Evolutionary conservation across 108 stramenopile genomes (phyloP).

Genomic region (Fistulifera solaris): DNA sequence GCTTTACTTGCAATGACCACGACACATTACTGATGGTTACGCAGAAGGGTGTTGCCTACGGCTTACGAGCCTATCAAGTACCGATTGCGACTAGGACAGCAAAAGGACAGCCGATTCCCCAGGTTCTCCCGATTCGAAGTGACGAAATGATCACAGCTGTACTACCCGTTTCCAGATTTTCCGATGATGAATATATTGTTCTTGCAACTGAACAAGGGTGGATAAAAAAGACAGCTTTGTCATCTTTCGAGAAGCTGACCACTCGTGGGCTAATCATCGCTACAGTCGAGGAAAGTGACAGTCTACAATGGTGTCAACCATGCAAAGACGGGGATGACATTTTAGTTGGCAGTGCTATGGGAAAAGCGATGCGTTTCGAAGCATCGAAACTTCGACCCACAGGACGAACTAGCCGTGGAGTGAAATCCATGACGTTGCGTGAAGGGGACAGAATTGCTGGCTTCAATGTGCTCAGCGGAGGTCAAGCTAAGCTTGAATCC

Average conservation of each 20-base stretch:
- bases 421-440: constrained; percentile 79
- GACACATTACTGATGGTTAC: constrained; percentile 90
- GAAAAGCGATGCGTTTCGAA: constrained; percentile 73
- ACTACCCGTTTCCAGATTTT: constrained; percentile 66
- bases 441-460: constrained; percentile 79
- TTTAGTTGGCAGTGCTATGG: constrained; percentile 67
- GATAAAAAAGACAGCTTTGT: constrained; percentile 91
- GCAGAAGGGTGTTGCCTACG: constrained; percentile 87
- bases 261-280: constrained; percentile 85
- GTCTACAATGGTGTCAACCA: constrained; percentile 74
- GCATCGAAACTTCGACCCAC: constrained; percentile 64
- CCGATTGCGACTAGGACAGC: constrained; percentile 69
- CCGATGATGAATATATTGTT: constrained; percentile 76
- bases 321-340: constrained; percentile 79
- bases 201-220: constrained; percentile 85
- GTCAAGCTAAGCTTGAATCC: constrained; percentile 7
- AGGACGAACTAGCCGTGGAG: constrained; percentile 76
- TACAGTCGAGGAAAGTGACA: constrained; percentile 77
- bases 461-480: constrained; percentile 57
- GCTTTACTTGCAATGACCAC: constrained; percentile 95
- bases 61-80: constrained; percentile 84
- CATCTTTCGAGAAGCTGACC: constrained; percentile 79
- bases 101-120: constrained; percentile 74
- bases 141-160: constrained; percentile 65
- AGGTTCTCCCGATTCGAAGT: constrained; percentile 64